These are phyloP conservation scores for Colletotrichum tamarilloi DNA, from an alignment of 2,329 filamentous ascomycete species.

Conservation along the genomic window DNA sequence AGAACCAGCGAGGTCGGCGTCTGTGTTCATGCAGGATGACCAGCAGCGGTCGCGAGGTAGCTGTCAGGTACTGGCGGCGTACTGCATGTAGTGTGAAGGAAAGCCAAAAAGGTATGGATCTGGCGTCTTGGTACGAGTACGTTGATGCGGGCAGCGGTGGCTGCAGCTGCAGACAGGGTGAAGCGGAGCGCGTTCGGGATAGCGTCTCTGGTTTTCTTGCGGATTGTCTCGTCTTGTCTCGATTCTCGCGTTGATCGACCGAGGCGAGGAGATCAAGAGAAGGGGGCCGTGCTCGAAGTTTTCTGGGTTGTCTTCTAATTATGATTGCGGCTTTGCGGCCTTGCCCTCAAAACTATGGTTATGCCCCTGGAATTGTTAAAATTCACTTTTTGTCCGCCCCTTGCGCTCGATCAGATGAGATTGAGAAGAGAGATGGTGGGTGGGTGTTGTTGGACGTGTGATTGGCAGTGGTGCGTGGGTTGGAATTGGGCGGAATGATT, in stretches of 20 bases:
- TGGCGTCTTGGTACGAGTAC: not conserved
- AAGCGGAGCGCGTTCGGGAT: constrained; percentile 22
- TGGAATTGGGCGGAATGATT: not conserved
- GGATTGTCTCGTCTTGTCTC: constrained; percentile 31
- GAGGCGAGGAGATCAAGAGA: constrained; percentile 13
- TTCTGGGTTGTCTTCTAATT: not conserved
- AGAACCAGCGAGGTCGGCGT: not conserved
- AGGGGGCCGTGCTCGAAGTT: constrained; percentile 19
- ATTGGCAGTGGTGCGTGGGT: not conserved
- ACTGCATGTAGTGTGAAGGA: not conserved
- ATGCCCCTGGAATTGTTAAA: not conserved
- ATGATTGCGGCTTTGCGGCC: not conserved
- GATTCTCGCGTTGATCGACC: constrained; percentile 28
- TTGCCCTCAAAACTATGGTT: no score
- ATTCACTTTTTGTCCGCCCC: not conserved
- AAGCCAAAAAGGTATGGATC: not conserved
- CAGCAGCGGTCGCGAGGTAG: not conserved
- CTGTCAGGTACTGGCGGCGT: constrained; percentile 1
- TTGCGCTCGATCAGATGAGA: constrained; percentile 14
- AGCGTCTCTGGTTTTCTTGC: not conserved
- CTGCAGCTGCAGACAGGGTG: constrained; percentile 6
- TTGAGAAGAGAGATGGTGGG: not conserved
- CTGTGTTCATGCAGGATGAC: not conserved
- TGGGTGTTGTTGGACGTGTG: not conserved
- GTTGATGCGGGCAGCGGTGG: not conserved